Percentiles rank a stretch among this genome's conserved stretches.
Evolutionary conservation across 1,284 basidiomycete genomes (phyloP).

Genomic region (Fomitopsis pinicola): DNA sequence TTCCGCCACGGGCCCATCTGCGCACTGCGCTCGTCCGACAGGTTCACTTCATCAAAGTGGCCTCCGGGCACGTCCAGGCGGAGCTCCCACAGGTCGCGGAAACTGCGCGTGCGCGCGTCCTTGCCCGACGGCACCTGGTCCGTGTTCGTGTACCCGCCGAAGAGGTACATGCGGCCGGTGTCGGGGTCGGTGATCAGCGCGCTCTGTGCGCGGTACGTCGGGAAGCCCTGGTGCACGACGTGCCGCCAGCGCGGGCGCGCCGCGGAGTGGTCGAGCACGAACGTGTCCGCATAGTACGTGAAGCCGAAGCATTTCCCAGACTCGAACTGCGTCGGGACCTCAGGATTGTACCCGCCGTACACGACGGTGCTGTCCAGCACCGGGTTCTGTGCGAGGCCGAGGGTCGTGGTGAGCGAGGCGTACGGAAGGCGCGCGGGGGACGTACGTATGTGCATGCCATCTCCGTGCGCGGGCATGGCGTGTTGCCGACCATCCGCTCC

Average conservation of each 20-base stretch:
- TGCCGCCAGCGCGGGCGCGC: conserved; percentile 22
- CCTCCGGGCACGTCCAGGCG: conserved; percentile 32
- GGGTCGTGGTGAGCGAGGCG: not conserved
- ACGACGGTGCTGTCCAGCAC: conserved; percentile 32
- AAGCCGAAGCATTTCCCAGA: conserved; percentile 22
- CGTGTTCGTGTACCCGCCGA: conserved; percentile 35
- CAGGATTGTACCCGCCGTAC: conserved; percentile 38
- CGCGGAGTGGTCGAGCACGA: conserved; percentile 25
- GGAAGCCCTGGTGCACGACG: conserved; percentile 30
- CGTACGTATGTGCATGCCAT: conserved; percentile 33
- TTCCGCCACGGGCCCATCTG: conserved; percentile 37
- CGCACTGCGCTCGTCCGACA: conserved; percentile 33
- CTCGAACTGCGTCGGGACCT: conserved; percentile 21
- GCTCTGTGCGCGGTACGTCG: conserved; percentile 30
- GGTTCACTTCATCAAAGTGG: conserved; percentile 30
- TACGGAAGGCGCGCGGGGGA: conserved; percentile 1
- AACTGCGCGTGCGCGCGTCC: conserved; percentile 25
- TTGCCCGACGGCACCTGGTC: conserved; percentile 31
- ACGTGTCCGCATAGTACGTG: conserved; percentile 34
- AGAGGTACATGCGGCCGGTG: conserved; percentile 33
- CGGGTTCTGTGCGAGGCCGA: conserved; percentile 25
- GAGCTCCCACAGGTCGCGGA: conserved; percentile 38
- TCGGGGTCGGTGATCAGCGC: conserved; percentile 27
- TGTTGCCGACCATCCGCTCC: conserved; percentile 34
- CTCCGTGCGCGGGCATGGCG: conserved; percentile 34